These are phyloP conservation scores for Xylaria sp. DNA, from an alignment of 2,329 filamentous ascomycete species.

Conservation along the genomic window DNA sequence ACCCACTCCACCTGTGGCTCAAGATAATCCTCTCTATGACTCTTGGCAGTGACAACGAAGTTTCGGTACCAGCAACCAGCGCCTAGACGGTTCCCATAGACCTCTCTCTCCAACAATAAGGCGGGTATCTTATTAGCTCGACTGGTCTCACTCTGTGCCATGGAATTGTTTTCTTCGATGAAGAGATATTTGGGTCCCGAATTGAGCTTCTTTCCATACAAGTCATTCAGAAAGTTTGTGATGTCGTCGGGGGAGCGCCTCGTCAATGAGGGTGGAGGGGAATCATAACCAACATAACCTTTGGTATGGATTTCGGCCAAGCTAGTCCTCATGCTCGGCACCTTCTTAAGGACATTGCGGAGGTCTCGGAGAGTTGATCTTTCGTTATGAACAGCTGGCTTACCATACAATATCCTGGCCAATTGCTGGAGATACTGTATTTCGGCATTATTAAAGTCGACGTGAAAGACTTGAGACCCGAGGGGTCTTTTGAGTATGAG, in stretches of 20 bases:
- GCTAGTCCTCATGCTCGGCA: slow-evolving; percentile 24
- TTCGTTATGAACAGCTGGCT: slow-evolving; percentile 7
- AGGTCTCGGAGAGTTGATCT: slow-evolving; percentile 43
- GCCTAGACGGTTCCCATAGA: slow-evolving; percentile 59
- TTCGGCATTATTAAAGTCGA: slow-evolving; percentile 47
- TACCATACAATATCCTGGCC: slow-evolving; percentile 44
- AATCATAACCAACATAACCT: slow-evolving; percentile 38
- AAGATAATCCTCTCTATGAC: slow-evolving; percentile 63
- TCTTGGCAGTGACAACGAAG: slow-evolving; percentile 59
- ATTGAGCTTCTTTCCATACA: slow-evolving; percentile 43
- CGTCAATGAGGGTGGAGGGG: slow-evolving; percentile 40
- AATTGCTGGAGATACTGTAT: slow-evolving; percentile 43
- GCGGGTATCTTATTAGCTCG: slow-evolving; percentile 52
- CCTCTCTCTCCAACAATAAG: slow-evolving; percentile 61
- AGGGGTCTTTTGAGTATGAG: slow-evolving; percentile 29
- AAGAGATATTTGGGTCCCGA: slow-evolving; percentile 45
- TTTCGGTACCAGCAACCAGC: slow-evolving; percentile 56
- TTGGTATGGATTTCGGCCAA: slow-evolving; percentile 39
- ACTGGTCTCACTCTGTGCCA: slow-evolving; percentile 44
- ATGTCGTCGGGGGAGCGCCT: slow-evolving; percentile 51
- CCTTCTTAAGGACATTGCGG: slow-evolving; percentile 47
- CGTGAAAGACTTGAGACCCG: slow-evolving; percentile 43
- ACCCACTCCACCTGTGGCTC: slow-evolving; percentile 65
- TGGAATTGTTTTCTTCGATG: slow-evolving; percentile 48
- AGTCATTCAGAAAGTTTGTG: slow-evolving; percentile 53